phyloP scores from a whole-genome alignment of 139 green algal species.

The Volvox africanus region DNA sequence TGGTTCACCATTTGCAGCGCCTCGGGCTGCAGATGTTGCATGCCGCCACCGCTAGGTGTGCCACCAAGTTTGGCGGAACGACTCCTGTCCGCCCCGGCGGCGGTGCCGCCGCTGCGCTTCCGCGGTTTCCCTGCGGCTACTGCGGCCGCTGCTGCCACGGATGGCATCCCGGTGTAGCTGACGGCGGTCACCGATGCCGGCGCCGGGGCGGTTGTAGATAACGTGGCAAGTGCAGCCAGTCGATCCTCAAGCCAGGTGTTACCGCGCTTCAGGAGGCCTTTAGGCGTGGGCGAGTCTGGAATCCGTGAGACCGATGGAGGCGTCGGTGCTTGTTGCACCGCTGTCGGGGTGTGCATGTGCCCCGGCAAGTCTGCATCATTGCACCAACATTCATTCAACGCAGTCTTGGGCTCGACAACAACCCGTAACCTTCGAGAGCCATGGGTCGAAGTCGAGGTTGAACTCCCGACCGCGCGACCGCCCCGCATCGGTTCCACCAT shows the following conservation, averaged over 20 bases:
- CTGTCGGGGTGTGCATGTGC: neutral
- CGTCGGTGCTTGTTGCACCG: neutral
- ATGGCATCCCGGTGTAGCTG: neutral
- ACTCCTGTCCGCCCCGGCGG: neutral
- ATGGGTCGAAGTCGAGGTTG: neutral
- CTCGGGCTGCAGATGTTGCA: neutral
- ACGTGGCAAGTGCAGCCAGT: neutral
- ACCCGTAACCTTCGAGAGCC: neutral
- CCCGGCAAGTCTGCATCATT: neutral
- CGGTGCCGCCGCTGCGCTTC: neutral
- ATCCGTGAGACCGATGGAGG: neutral
- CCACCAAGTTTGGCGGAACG: no score
- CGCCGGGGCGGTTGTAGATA: neutral
- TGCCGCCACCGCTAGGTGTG: neutral
- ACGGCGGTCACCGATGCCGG: neutral
- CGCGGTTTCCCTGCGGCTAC: neutral
- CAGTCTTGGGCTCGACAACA: neutral
- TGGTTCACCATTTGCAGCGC: slow-evolving; percentile 9
- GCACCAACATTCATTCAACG: neutral
- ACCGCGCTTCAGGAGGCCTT: neutral
- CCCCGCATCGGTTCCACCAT: neutral
- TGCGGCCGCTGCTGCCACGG: neutral
- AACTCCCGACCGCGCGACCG: neutral
- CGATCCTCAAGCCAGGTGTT: neutral
- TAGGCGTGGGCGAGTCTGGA: neutral